A percentile compares a stretch with the other conserved stretches of the same genome.
These are phyloP conservation scores for Sporothrix pseudoabietina DNA, from an alignment of 2,329 filamentous ascomycete species.

Conservation along the genomic window DNA sequence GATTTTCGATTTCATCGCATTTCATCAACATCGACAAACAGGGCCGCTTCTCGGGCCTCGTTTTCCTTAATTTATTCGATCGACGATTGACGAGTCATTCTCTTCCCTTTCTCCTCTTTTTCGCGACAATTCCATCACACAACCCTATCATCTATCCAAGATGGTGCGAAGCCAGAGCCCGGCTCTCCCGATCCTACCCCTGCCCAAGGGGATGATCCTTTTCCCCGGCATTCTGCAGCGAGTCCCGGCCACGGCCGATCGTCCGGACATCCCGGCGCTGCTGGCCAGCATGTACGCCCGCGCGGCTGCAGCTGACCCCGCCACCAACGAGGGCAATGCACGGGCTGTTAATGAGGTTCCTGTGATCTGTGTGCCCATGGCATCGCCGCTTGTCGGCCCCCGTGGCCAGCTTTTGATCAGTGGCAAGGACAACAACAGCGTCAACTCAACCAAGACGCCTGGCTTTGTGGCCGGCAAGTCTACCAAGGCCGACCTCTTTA, in stretches of 20 bases:
- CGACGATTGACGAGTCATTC: neutral
- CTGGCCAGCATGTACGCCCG: constrained; percentile 83
- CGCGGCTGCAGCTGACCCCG: constrained; percentile 49
- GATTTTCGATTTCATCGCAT: neutral
- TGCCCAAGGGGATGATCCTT: constrained; percentile 78
- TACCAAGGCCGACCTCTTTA: constrained; percentile 73
- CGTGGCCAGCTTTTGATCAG: constrained; percentile 77
- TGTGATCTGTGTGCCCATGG: constrained; percentile 85
- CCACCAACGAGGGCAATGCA: constrained; percentile 61
- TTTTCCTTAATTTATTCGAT: neutral
- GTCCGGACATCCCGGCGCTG: constrained; percentile 84
- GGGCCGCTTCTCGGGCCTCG: neutral
- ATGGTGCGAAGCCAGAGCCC: constrained; percentile 47
- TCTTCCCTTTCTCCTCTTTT: neutral
- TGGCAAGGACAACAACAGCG: constrained; percentile 40
- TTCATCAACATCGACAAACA: neutral
- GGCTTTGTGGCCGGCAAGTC: constrained; percentile 61
- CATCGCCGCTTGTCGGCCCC: constrained; percentile 70
- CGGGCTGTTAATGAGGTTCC: constrained; percentile 68
- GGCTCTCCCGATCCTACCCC: constrained; percentile 74
- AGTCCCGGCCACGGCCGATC: constrained; percentile 75
- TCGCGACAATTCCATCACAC: neutral
- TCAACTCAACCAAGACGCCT: constrained; percentile 43
- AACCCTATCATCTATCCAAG: neutral
- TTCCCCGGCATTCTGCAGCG: constrained; percentile 84